phyloP scores from a whole-genome alignment of 371 early-diverging fungal genomes.

The Circinella minor region DNA sequence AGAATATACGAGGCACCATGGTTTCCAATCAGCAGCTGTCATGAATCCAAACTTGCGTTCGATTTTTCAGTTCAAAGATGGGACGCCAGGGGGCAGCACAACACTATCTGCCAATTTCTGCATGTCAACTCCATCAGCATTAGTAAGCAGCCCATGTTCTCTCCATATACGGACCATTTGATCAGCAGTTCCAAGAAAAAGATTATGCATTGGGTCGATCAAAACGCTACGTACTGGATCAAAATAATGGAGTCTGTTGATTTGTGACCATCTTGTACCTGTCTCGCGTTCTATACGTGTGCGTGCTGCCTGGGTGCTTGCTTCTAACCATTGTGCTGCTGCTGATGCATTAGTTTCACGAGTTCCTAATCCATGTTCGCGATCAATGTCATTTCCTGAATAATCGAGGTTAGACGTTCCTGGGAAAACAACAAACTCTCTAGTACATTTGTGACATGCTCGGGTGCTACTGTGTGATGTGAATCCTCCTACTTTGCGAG shows the following conservation, averaged over 20 bases:
- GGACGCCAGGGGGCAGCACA: not conserved
- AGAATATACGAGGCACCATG: conserved; percentile 1
- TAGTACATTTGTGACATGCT: no score
- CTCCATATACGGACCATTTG: not conserved
- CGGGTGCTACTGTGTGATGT: no score
- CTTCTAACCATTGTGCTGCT: no score
- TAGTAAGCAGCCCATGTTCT: not conserved
- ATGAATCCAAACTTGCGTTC: not conserved
- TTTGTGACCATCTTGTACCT: conserved; percentile 11
- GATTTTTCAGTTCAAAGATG: not conserved
- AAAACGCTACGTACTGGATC: conserved; percentile 10
- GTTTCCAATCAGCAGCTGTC: conserved; percentile 12
- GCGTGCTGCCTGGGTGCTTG: no score
- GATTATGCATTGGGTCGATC: conserved; percentile 23
- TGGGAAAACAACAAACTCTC: no score
- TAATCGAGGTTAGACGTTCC: no score
- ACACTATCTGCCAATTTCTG: not conserved
- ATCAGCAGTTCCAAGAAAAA: conserved; percentile 15
- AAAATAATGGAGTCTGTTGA: conserved; percentile 18
- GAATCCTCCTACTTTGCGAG: no score
- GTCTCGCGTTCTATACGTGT: not conserved
- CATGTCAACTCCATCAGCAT: not conserved
- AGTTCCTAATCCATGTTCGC: no score
- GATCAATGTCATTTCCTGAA: no score
- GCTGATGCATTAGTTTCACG: no score